Conservation (phyloP, 2,329 filamentous ascomycete genomes). For the Periglandula ipomoeae region DNA sequence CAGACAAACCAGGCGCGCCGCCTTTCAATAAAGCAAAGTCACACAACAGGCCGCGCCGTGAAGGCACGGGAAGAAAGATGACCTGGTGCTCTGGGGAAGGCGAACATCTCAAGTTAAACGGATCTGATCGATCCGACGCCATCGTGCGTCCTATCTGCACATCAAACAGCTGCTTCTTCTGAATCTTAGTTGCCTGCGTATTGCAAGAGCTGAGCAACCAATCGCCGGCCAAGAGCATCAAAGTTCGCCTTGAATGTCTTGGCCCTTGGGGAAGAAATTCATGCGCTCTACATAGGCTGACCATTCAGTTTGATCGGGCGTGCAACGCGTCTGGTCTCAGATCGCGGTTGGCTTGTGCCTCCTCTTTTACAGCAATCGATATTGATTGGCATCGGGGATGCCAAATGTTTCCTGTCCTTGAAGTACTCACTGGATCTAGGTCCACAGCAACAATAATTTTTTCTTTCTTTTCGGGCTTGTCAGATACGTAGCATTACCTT, state of each 20-base stretch:
- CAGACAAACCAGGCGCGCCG: not conserved
- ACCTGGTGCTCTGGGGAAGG: not conserved
- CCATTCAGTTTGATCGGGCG: not conserved
- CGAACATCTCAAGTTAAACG: not conserved
- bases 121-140: not conserved
- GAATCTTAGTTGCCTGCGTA: not conserved
- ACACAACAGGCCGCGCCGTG: not conserved
- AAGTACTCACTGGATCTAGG: not conserved
- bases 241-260: not conserved
- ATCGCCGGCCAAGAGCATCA: not conserved
- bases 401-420: not conserved
- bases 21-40: not conserved
- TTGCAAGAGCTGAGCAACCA: not conserved
- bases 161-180: not conserved
- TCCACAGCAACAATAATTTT: not conserved
- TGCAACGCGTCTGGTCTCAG: not conserved
- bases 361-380: not conserved
- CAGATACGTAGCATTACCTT: not conserved
- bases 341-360: not conserved
- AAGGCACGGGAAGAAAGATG: not conserved
- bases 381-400: not conserved
- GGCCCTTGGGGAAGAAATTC: not conserved
- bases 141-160: not conserved
- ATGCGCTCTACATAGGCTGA: not conserved
- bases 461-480: not conserved